phyloP scores from a whole-genome alignment of 495 filamentous ascomycete species.

The Penicillium simplicissimum region DNA sequence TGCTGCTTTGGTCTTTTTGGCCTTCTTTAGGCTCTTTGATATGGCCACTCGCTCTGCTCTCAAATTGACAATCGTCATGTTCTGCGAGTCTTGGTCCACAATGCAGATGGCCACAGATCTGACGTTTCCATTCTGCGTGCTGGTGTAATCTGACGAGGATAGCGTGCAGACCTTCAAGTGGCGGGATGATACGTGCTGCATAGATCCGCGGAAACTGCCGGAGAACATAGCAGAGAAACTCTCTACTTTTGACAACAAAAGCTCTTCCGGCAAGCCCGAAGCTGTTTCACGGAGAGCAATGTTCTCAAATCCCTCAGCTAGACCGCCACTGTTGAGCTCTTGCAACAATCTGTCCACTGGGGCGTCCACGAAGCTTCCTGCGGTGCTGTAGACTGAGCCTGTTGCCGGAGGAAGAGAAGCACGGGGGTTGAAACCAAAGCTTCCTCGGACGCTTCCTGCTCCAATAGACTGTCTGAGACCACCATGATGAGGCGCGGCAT shows the following conservation, averaged over 20 bases:
- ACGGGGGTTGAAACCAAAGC: slow-evolving; percentile 54
- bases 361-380: slow-evolving; percentile 60
- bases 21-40: slow-evolving; percentile 32
- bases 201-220: slow-evolving; percentile 55
- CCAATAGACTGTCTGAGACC: slow-evolving; percentile 74
- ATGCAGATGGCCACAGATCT: slow-evolving; percentile 64
- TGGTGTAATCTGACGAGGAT: slow-evolving; percentile 51
- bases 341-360: slow-evolving; percentile 74
- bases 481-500: slow-evolving; percentile 47
- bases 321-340: slow-evolving; percentile 62
- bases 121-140: slow-evolving; percentile 30
- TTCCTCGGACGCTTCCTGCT: slow-evolving; percentile 61
- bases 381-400: slow-evolving; percentile 44
- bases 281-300: slow-evolving; percentile 71
- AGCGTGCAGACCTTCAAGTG: slow-evolving; percentile 65
- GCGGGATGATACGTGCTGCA: slow-evolving; percentile 44
- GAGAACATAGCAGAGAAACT: slow-evolving; percentile 65
- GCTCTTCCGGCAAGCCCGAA: slow-evolving; percentile 70
- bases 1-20: slow-evolving; percentile 29
- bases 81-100: slow-evolving; percentile 64
- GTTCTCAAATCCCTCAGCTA: slow-evolving; percentile 67
- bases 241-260: slow-evolving; percentile 71
- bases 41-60: slow-evolving; percentile 40
- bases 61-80: slow-evolving; percentile 67
- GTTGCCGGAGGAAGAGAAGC: slow-evolving; percentile 43